Conservation (phyloP, 345 rosid genomes). For the Trapa bicornis region DNA sequence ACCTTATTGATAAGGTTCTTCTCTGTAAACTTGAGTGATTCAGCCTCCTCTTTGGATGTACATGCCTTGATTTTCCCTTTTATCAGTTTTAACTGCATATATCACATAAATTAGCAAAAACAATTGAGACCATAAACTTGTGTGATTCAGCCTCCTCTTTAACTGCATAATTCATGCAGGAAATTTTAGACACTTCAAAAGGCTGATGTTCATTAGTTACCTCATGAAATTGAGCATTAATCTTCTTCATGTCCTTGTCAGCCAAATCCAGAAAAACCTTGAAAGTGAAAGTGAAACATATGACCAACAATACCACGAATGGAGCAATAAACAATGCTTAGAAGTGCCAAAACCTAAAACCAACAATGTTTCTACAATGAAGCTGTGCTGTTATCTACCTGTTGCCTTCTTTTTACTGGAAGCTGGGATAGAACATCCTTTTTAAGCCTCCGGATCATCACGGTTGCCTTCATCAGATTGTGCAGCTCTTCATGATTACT, state of each 20-base stretch:
- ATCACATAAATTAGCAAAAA: not conserved
- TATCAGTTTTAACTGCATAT: slow-evolving; percentile 50
- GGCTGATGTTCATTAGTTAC: slow-evolving; percentile 17
- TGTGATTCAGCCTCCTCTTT: too few relatives aligned
- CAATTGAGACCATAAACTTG: too few relatives aligned
- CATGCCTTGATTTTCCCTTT: slow-evolving; percentile 58
- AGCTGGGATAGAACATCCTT: slow-evolving; percentile 85
- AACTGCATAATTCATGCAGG: too few relatives aligned
- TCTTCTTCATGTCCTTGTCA: slow-evolving; percentile 65
- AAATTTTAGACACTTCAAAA: not conserved
- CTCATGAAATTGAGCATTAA: slow-evolving; percentile 76
- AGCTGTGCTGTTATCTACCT: slow-evolving; percentile 24
- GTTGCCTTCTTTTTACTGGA: slow-evolving; percentile 86
- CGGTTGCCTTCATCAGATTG: slow-evolving; percentile 89
- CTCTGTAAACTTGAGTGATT: slow-evolving; percentile 59
- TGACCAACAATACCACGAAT: not conserved
- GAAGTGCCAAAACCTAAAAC: not conserved
- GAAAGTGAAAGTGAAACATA: slow-evolving; percentile 1
- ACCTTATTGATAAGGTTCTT: slow-evolving; percentile 85
- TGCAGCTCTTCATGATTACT: slow-evolving; percentile 97
- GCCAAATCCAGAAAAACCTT: slow-evolving; percentile 85
- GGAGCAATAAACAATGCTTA: not conserved
- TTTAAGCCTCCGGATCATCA: slow-evolving; percentile 91
- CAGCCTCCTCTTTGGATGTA: slow-evolving; percentile 59
- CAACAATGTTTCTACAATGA: not conserved